These are phyloP conservation scores for Globisporangium acanthophoron DNA, from an alignment of 352 stramenopile species.

Conservation along the genomic window DNA sequence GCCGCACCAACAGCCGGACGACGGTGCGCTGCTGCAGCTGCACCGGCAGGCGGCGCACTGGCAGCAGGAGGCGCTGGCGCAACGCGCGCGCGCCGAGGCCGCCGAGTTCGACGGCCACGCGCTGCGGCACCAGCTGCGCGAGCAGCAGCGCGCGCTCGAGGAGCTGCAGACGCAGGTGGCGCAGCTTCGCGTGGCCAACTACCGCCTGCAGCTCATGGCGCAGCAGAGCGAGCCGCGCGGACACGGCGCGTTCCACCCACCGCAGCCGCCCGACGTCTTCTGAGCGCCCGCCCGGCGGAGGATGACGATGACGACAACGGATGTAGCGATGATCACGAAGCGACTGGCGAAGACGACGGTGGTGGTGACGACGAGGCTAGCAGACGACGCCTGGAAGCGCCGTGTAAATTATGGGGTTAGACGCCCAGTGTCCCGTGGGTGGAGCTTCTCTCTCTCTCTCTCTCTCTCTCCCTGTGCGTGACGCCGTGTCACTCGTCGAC, in stretches of 20 bases:
- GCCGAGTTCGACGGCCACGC: conserved; percentile 52
- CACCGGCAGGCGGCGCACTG: conserved; percentile 38
- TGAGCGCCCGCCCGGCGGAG: conserved; percentile 8
- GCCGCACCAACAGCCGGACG: conserved; percentile 18
- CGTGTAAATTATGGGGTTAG: neutral
- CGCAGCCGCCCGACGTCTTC: conserved; percentile 67
- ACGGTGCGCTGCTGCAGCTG: conserved; percentile 30
- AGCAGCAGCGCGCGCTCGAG: conserved; percentile 65
- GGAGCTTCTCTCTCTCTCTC: too few species aligned
- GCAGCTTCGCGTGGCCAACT: conserved; percentile 62
- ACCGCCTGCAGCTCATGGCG: conserved; percentile 63
- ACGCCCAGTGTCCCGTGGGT: neutral
- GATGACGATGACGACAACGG: neutral
- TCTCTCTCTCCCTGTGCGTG: neutral
- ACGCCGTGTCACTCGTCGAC: neutral
- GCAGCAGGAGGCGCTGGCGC: conserved; percentile 44
- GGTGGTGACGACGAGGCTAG: neutral
- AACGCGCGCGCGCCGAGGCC: conserved; percentile 37
- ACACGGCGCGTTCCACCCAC: conserved; percentile 40
- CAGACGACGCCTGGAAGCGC: neutral
- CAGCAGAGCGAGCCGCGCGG: conserved; percentile 58
- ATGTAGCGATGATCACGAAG: too few species aligned
- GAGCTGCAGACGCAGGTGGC: conserved; percentile 65
- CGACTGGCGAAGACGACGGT: too few species aligned
- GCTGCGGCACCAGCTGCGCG: conserved; percentile 40